Conservation (phyloP, 192 early-diverging fungal species). For the Mortierella claussenii region DNA sequence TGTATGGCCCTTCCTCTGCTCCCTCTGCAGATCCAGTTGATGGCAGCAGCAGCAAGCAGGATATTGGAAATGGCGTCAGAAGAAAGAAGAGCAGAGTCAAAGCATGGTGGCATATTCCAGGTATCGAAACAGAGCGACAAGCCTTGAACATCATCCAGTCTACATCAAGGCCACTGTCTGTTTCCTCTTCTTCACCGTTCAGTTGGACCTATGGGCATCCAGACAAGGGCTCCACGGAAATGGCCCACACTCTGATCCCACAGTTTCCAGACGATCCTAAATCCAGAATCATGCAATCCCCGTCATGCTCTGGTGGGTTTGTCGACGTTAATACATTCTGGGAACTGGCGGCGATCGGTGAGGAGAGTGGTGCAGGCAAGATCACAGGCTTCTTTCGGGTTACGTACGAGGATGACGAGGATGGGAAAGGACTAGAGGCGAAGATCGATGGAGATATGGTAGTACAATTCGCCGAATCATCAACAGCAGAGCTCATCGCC, state of each 20-base stretch:
- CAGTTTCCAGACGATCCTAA: slow-evolving; percentile 44
- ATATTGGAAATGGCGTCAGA: neutral
- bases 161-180: neutral
- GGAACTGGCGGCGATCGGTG: slow-evolving; percentile 73
- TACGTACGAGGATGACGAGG: slow-evolving; percentile 2
- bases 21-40: neutral
- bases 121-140: slow-evolving; percentile 54
- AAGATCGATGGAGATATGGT: neutral
- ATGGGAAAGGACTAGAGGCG: neutral
- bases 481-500: neutral
- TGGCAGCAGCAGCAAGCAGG: neutral
- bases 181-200: slow-evolving; percentile 11
- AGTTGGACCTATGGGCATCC: slow-evolving; percentile 53
- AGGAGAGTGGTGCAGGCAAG: slow-evolving; percentile 80
- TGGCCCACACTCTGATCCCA: slow-evolving; percentile 29
- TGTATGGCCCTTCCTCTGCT: neutral
- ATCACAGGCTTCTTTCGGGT: slow-evolving; percentile 73
- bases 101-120: slow-evolving; percentile 69
- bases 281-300: slow-evolving; percentile 36
- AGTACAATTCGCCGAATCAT: neutral
- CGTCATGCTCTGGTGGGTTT: slow-evolving; percentile 17
- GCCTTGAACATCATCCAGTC: slow-evolving; percentile 40
- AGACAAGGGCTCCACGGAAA: slow-evolving; percentile 32
- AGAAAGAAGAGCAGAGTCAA: slow-evolving; percentile 3
- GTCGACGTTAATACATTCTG: slow-evolving; percentile 59